Evolutionary conservation across 352 stramenopile genomes (phyloP).

Genomic region (Globisporangium irregulare): DNA sequence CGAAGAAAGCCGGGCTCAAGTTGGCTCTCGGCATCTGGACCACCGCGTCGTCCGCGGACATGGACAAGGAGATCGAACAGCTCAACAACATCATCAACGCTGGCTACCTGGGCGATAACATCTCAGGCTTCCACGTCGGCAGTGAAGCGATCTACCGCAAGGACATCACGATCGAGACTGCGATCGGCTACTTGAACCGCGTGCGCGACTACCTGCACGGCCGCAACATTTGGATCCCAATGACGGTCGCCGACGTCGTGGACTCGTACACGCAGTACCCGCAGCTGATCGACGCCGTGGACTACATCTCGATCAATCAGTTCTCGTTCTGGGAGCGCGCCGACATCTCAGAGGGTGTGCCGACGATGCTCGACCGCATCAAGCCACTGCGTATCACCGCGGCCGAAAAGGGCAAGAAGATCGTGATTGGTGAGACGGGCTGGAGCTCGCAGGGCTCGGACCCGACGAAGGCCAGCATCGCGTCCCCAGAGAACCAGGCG

Average conservation of each 20-base stretch:
- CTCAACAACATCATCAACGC: conserved; percentile 37
- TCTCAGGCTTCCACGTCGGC: conserved; percentile 54
- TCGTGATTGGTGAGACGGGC: conserved; percentile 70
- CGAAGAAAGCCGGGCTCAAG: conserved; percentile 41
- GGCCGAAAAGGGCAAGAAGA: conserved; percentile 45
- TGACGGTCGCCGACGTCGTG: conserved; percentile 72
- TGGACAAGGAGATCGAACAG: conserved; percentile 47
- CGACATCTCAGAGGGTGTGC: conserved; percentile 44
- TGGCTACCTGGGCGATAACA: conserved; percentile 43
- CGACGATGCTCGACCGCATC: conserved; percentile 54
- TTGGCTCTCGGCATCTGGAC: conserved; percentile 73
- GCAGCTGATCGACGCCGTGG: conserved; percentile 53
- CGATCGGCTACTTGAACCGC: conserved; percentile 60
- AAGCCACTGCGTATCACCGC: conserved; percentile 39
- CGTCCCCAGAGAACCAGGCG: conserved; percentile 48
- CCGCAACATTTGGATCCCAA: conserved; percentile 40
- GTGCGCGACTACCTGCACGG: conserved; percentile 45
- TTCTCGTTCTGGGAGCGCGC: conserved; percentile 73
- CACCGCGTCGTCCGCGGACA: conserved; percentile 27
- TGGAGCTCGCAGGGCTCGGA: conserved; percentile 53
- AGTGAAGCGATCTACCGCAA: conserved; percentile 72
- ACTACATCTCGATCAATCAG: conserved; percentile 74
- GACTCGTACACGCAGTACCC: conserved; percentile 67
- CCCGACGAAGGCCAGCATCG: conserved; percentile 23
- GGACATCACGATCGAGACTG: conserved; percentile 38